These are phyloP conservation scores for Vinca minor DNA, from an alignment of 257 asterid genomes.

Conservation along the genomic window DNA sequence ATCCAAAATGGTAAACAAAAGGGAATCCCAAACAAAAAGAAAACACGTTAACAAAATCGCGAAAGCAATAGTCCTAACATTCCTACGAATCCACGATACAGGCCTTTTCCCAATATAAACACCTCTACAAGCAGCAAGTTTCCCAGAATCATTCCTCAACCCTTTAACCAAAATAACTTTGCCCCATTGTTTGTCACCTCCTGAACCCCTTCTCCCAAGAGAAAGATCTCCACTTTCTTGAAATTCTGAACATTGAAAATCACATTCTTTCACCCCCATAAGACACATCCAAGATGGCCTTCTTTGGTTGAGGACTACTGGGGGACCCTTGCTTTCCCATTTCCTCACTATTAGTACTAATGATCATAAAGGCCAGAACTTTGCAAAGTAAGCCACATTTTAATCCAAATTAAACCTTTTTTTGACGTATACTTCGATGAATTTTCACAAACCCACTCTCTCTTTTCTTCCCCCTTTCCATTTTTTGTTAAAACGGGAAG, in stretches of 20 bases:
- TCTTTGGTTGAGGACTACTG: constrained; percentile 28
- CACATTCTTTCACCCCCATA: constrained; percentile 32
- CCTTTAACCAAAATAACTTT: constrained; percentile 32
- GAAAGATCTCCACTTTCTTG: constrained; percentile 33
- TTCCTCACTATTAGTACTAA: constrained; percentile 8
- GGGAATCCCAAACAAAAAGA: constrained; percentile 51
- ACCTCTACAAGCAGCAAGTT: constrained; percentile 38
- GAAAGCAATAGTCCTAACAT: constrained; percentile 39
- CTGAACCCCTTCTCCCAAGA: constrained; percentile 45
- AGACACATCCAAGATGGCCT: constrained; percentile 22
- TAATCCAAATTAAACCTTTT: background rate
- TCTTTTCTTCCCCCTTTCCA: background rate
- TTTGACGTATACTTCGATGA: constrained; percentile 1
- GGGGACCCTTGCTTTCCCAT: constrained; percentile 48
- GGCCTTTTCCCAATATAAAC: constrained; percentile 40
- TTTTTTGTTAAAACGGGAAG: constrained; percentile 7
- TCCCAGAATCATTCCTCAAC: constrained; percentile 36
- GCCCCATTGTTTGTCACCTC: constrained; percentile 38
- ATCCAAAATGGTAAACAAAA: constrained; percentile 50
- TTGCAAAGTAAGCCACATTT: background rate
- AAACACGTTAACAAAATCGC: constrained; percentile 42
- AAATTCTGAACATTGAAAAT: constrained; percentile 32
- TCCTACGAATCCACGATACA: constrained; percentile 43
- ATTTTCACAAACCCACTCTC: background rate
- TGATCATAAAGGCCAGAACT: constrained; percentile 1